Evolutionary conservation across 495 filamentous ascomycete genomes (phyloP).

Genomic region (Penicillium egyptiacum): DNA sequence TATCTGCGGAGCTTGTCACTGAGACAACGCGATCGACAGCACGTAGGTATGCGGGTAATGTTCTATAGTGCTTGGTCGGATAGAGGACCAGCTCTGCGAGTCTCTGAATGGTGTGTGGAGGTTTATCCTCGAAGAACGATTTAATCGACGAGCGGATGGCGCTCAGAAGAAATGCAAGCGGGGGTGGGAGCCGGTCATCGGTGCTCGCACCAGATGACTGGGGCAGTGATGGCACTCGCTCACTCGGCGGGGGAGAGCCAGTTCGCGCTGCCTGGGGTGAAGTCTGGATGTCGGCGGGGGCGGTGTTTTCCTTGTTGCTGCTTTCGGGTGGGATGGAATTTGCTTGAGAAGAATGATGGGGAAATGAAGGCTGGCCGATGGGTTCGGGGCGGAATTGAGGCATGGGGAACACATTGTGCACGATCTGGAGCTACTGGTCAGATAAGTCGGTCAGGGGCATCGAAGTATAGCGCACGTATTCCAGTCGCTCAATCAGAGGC

Average conservation of each 20-base stretch:
- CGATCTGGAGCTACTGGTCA: constrained; percentile 41
- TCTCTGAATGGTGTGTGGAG: constrained; percentile 91
- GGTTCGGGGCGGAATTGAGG: constrained; percentile 40
- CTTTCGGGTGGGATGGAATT: constrained; percentile 34
- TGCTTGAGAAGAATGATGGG: constrained; percentile 36
- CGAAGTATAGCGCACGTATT: constrained; percentile 44
- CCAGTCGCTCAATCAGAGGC: constrained; percentile 52
- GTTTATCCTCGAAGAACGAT: constrained; percentile 66
- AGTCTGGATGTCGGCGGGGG: constrained; percentile 35
- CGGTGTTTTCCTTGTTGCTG: constrained; percentile 57
- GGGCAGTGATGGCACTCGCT: constrained; percentile 49
- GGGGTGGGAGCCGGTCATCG: constrained; percentile 57
- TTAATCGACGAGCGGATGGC: constrained; percentile 68
- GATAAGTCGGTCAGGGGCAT: constrained; percentile 5
- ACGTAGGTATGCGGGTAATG: constrained; percentile 78
- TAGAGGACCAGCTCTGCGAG: constrained; percentile 84
- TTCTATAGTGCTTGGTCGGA: constrained; percentile 76
- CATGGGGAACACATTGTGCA: constrained; percentile 54
- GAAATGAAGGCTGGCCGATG: constrained; percentile 23
- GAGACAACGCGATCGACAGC: constrained; percentile 89
- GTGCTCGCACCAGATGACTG: constrained; percentile 43
- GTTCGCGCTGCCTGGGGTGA: constrained; percentile 32
- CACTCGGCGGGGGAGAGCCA: constrained; percentile 39
- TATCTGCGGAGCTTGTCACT: constrained; percentile 77
- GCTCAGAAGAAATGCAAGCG: constrained; percentile 60